A percentile compares a stretch with the other conserved stretches of the same genome.
Evolutionary conservation across 495 filamentous ascomycete species (phyloP).

Genomic region (Extremus antarcticus): DNA sequence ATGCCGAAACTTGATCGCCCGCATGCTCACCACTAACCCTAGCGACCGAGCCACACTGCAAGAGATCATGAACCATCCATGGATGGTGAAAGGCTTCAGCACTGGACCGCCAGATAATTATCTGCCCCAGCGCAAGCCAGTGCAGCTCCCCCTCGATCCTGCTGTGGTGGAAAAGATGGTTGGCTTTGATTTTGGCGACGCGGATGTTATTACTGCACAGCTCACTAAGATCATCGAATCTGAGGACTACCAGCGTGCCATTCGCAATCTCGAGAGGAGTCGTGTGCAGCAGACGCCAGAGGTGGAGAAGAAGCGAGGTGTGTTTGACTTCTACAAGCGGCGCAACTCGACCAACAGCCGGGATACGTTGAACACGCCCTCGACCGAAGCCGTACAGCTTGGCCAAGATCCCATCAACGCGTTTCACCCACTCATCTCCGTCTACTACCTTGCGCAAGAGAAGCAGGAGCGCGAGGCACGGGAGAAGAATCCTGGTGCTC

Average conservation of each 20-base stretch:
- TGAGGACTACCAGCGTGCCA: constrained; percentile 79
- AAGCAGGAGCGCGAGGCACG: constrained; percentile 74
- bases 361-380: constrained; percentile 79
- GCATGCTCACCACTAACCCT: constrained; percentile 96
- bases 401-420: constrained; percentile 88
- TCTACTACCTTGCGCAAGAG: constrained; percentile 93
- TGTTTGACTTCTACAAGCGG: constrained; percentile 95
- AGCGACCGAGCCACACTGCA: constrained; percentile 71
- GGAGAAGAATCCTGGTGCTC: constrained; percentile 51
- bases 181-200: constrained; percentile 89
- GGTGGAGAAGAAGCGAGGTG: constrained; percentile 70
- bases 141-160: constrained; percentile 73
- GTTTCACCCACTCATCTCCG: constrained; percentile 81
- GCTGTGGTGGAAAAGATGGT: constrained; percentile 87
- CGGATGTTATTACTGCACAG: constrained; percentile 70
- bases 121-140: constrained; percentile 70
- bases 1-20: constrained; percentile 83
- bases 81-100: constrained; percentile 90
- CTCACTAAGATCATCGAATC: constrained; percentile 77
- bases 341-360: constrained; percentile 76
- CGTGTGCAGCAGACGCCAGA: constrained; percentile 47
- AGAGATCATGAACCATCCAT: constrained; percentile 94
- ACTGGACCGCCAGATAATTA: constrained; percentile 73
- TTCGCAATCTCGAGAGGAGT: constrained; percentile 54
- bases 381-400: constrained; percentile 68